These are phyloP conservation scores for Thinopyrum elongatum DNA, from an alignment of 176 grass and related monocot genomes.

Conservation along the genomic window DNA sequence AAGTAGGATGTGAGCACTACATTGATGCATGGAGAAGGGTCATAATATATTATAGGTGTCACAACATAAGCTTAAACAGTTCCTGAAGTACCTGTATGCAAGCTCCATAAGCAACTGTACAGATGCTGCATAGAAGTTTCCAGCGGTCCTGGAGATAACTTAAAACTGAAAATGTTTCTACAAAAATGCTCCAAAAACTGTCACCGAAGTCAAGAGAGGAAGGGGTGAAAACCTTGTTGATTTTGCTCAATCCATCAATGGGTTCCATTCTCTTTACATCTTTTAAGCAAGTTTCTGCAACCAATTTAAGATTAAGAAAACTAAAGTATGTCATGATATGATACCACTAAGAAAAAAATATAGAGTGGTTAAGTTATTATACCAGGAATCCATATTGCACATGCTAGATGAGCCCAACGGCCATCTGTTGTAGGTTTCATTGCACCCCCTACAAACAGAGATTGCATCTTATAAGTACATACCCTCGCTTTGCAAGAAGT, in stretches of 20 bases:
- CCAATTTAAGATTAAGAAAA: slow-evolving; percentile 32
- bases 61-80: slow-evolving; percentile 29
- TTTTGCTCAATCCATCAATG: slow-evolving; percentile 94
- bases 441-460: slow-evolving; percentile 70
- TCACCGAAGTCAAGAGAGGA: slow-evolving; percentile 17
- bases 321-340: slow-evolving; percentile 21
- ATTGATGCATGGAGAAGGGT: slow-evolving; percentile 27
- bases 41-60: slow-evolving; percentile 32
- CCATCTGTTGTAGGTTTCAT: slow-evolving; percentile 99
- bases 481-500: slow-evolving; percentile 5
- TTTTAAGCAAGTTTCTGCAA: slow-evolving; percentile 90
- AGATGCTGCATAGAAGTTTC: slow-evolving; percentile 99
- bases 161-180: slow-evolving; percentile 23
- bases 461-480: slow-evolving; percentile 36
- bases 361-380: slow-evolving; percentile 24
- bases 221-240: slow-evolving; percentile 70
- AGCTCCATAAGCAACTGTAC: slow-evolving; percentile 92
- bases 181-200: slow-evolving; percentile 25
- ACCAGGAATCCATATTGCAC: slow-evolving; percentile 99
- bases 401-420: slow-evolving; percentile 93
- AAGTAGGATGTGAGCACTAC: slow-evolving; percentile 94
- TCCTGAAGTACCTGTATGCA: slow-evolving; percentile 83
- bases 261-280: slow-evolving; percentile 99
- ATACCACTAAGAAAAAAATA: neutral
- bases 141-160: slow-evolving; percentile 71